Percentiles rank a stretch among this genome's conserved stretches.
phyloP scores from a whole-genome alignment of 1,284 basidiomycete genomes.

The Sporisorium reilianum region DNA sequence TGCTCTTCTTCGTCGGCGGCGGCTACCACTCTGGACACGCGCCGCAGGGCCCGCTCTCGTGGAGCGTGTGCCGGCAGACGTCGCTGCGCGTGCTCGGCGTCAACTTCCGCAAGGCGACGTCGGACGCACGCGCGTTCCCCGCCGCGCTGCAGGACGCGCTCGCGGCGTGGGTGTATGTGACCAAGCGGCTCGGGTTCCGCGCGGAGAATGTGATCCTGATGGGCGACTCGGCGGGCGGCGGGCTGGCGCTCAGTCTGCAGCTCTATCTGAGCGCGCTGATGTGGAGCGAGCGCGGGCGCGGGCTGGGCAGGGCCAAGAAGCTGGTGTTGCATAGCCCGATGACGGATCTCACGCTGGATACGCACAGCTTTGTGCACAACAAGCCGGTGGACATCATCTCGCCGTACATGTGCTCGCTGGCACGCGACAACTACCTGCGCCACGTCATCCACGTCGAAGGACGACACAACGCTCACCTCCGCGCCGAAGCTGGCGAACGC shows the following conservation, averaged over 20 bases:
- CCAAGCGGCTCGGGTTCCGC: slow-evolving; percentile 22
- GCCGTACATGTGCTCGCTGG: slow-evolving; percentile 33
- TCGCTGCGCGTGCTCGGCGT: slow-evolving; percentile 39
- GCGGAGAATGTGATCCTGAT: slow-evolving; percentile 37
- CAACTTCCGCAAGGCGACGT: slow-evolving; percentile 36
- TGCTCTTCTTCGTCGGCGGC: slow-evolving; percentile 43
- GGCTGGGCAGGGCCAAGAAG: slow-evolving; percentile 21
- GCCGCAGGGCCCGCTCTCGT: slow-evolving; percentile 22
- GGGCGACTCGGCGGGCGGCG: slow-evolving; percentile 35
- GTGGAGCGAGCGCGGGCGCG: slow-evolving; percentile 9
- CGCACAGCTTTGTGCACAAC: slow-evolving; percentile 11
- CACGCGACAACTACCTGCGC: slow-evolving; percentile 36
- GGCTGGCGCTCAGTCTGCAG: slow-evolving; percentile 21
- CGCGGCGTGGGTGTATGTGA: slow-evolving; percentile 41
- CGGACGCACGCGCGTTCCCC: slow-evolving; percentile 13
- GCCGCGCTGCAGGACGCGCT: slow-evolving; percentile 39
- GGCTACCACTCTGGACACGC: slow-evolving; percentile 35
- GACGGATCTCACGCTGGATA: slow-evolving; percentile 27
- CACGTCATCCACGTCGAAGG: slow-evolving; percentile 19
- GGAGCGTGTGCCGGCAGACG: slow-evolving; percentile 36
- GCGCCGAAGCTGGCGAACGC: not conserved
- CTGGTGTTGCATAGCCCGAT: slow-evolving; percentile 35
- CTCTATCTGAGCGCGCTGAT: slow-evolving; percentile 25
- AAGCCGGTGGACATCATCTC: slow-evolving; percentile 26
- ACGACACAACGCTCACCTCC: not conserved